Percentiles rank a stretch among this genome's conserved stretches.
Evolutionary conservation across 495 filamentous ascomycete genomes (phyloP).

Genomic region (Penicillium bialowiezense): DNA sequence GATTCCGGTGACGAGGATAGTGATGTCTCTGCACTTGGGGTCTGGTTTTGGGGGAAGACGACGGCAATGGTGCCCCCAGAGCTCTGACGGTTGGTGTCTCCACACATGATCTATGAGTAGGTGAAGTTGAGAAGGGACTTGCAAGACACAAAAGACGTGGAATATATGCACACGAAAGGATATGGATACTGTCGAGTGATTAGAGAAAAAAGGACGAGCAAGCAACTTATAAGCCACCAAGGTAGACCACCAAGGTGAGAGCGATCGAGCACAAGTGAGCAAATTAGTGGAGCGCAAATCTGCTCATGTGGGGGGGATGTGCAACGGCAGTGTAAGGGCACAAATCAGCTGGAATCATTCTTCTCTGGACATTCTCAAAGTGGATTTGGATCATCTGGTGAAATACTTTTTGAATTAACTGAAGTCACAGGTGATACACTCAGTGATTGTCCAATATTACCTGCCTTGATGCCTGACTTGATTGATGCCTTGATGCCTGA

Average conservation of each 20-base stretch:
- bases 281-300: conserved; percentile 13
- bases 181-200: too few relatives aligned
- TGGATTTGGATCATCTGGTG: too few relatives aligned
- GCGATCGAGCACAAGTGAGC: conserved; percentile 23
- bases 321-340: not conserved
- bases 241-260: conserved; percentile 13
- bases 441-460: too few relatives aligned
- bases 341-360: too few relatives aligned
- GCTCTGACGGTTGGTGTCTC: conserved; percentile 20
- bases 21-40: conserved; percentile 18
- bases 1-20: conserved; percentile 30
- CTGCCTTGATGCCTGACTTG: too few relatives aligned
- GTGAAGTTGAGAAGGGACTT: too few relatives aligned
- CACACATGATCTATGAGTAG: conserved; percentile 20
- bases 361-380: too few relatives aligned
- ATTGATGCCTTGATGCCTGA: not conserved
- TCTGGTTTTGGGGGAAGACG: conserved; percentile 20
- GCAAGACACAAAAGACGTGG: too few relatives aligned
- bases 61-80: conserved; percentile 28
- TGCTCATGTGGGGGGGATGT: conserved; percentile 8
- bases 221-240: not conserved
- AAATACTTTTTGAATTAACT: too few relatives aligned
- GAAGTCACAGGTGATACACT: too few relatives aligned
- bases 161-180: too few relatives aligned
- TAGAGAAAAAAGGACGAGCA: not conserved